Percentiles rank a stretch among this genome's conserved stretches.
Conservation (phyloP, 805 yeast genomes). For the Starmerella scarabaei region DNA sequence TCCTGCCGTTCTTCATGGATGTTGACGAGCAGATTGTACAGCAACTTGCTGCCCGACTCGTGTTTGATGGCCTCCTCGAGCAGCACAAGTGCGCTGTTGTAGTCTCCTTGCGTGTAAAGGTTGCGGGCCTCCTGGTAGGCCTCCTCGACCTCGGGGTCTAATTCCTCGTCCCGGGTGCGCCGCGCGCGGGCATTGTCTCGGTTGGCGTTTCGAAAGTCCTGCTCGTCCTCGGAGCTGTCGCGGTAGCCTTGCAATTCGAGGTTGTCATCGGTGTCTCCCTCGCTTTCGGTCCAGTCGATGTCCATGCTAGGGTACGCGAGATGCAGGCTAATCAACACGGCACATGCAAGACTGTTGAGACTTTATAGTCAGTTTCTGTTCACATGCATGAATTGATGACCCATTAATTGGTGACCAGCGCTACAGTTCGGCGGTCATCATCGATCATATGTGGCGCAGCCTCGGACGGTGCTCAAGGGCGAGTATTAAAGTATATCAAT, state of each 20-base stretch:
- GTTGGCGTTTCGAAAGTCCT: constrained; percentile 1
- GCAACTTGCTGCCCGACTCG: constrained; percentile 24
- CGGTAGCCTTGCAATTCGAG: constrained; percentile 9
- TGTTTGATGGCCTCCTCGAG: constrained; percentile 25
- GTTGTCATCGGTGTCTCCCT: constrained; percentile 18
- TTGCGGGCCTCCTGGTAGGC: constrained; percentile 19
- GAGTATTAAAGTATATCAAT: too few species aligned
- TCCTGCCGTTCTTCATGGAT: constrained; percentile 41
- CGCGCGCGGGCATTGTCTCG: constrained; percentile 2
- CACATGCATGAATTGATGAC: too few species aligned
- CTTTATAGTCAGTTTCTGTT: too few species aligned
- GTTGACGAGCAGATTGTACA: constrained; percentile 24
- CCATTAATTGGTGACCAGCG: too few species aligned
- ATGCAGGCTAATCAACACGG: too few species aligned
- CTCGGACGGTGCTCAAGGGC: too few species aligned
- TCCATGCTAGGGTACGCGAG: too few species aligned
- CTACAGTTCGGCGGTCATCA: too few species aligned
- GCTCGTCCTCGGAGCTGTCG: constrained; percentile 13
- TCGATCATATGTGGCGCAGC: too few species aligned
- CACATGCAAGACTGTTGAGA: too few species aligned
- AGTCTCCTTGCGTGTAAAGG: constrained; percentile 18
- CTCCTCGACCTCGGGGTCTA: constrained; percentile 20
- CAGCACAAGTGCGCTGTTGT: constrained; percentile 23
- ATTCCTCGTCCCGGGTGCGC: constrained; percentile 17
- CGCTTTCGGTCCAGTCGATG: constrained; percentile 20